Evolutionary conservation across 805 yeast genomes (phyloP).

Genomic region (Trichomonascus vanleenenianus): DNA sequence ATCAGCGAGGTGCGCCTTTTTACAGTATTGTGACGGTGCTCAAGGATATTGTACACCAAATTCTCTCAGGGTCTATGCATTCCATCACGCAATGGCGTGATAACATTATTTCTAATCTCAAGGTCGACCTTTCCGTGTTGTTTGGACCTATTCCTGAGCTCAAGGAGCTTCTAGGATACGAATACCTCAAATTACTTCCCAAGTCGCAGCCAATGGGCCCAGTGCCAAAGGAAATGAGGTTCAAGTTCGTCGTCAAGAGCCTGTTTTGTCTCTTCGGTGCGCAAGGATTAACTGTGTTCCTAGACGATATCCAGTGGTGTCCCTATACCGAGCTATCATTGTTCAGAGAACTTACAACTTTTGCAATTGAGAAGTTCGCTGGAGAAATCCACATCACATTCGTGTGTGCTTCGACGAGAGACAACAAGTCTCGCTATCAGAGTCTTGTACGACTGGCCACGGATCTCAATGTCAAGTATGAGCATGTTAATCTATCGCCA

Average conservation of each 20-base stretch:
- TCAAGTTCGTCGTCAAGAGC: conserved; percentile 36
- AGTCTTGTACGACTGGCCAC: conserved; percentile 15
- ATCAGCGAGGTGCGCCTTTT: conserved; percentile 30
- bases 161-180: conserved; percentile 35
- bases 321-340: conserved; percentile 25
- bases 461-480: conserved; percentile 16
- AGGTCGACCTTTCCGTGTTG: conserved; percentile 36
- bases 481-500: conserved; percentile 18
- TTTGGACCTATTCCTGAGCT: conserved; percentile 40
- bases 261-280: conserved; percentile 36
- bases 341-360: conserved; percentile 23
- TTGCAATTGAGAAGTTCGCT: conserved; percentile 22
- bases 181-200: conserved; percentile 27
- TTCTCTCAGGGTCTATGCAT: conserved; percentile 32
- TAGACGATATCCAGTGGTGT: conserved; percentile 43
- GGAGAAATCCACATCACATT: conserved; percentile 22
- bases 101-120: conserved; percentile 31
- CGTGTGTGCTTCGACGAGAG: conserved; percentile 24
- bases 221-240: conserved; percentile 33
- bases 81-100: conserved; percentile 36
- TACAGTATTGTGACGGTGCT: conserved; percentile 33
- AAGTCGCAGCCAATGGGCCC: conserved; percentile 22
- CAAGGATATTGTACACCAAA: conserved; percentile 34
- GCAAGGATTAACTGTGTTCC: conserved; percentile 37
- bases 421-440: conserved; percentile 8